A percentile compares a stretch with the other conserved stretches of the same genome.
phyloP scores from a whole-genome alignment of 306 rosid species.

The Cicer bijugum region DNA sequence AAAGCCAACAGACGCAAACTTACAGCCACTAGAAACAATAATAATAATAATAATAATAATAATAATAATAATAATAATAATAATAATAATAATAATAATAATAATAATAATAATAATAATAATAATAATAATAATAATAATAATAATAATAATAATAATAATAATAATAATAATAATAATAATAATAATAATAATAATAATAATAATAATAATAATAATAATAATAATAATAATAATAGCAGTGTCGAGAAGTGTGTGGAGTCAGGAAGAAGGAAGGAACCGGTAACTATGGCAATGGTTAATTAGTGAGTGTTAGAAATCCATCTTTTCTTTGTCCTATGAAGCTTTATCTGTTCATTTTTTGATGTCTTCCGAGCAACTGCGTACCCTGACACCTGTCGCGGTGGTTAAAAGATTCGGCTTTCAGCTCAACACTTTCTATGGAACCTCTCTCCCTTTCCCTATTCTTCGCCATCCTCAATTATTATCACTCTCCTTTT shows the following conservation, averaged over 20 bases:
- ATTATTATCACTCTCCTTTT: background rate
- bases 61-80: background rate
- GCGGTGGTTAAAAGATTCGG: background rate
- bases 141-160: background rate
- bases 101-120: background rate
- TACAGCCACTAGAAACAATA: too few relatives aligned
- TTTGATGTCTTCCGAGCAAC: conserved; percentile 40
- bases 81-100: background rate
- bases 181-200: background rate
- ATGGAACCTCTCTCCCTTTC: conserved; percentile 25
- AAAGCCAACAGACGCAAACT: too few relatives aligned
- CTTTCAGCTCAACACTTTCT: conserved; percentile 12
- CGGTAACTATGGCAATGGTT: too few relatives aligned
- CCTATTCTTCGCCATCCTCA: background rate
- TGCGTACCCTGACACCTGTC: background rate
- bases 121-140: background rate
- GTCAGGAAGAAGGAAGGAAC: background rate
- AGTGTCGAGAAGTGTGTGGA: background rate
- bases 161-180: conserved; percentile 1
- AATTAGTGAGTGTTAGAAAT: too few relatives aligned
- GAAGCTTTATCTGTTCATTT: too few relatives aligned
- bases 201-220: background rate
- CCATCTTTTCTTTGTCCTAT: too few relatives aligned
- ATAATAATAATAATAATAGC: background rate
- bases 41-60: background rate